These are phyloP conservation scores for Suillus subluteus DNA, from an alignment of 768 basidiomycete species.

Conservation along the genomic window DNA sequence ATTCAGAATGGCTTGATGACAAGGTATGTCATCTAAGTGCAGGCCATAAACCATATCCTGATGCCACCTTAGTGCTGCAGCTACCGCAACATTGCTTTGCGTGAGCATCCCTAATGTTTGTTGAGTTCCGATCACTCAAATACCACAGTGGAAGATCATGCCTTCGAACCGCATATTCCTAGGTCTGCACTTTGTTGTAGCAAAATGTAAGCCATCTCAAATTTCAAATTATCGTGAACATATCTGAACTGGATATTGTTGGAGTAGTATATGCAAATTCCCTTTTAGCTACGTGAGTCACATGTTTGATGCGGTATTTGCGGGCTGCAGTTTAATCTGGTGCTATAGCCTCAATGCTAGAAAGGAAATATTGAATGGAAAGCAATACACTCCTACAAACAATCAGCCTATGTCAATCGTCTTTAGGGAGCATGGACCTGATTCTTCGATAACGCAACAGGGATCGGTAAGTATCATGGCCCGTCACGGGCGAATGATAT, in stretches of 20 bases:
- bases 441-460: not conserved
- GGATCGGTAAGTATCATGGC: not conserved
- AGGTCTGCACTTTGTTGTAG: conserved; percentile 28
- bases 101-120: conserved; percentile 14
- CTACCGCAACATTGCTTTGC: conserved; percentile 23
- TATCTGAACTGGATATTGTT: not conserved
- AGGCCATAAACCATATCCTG: not conserved
- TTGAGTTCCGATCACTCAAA: not conserved
- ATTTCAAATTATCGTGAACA: not conserved
- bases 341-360: conserved; percentile 25
- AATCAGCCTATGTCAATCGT: conserved; percentile 13
- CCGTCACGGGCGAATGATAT: not conserved
- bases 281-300: conserved; percentile 28
- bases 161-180: conserved; percentile 29
- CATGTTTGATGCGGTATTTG: not conserved
- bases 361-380: conserved; percentile 12
- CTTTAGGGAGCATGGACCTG: not conserved
- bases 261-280: conserved; percentile 29
- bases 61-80: conserved; percentile 16
- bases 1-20: conserved; percentile 29
- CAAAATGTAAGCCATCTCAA: conserved; percentile 21
- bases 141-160: conserved; percentile 24
- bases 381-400: conserved; percentile 1
- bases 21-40: conserved; percentile 14
- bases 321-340: not conserved